Evolutionary conservation across 2,329 filamentous ascomycete species (phyloP), one percentile per base, ranked within the genome.

Genomic region (Rutstroemia sp.): DNA sequence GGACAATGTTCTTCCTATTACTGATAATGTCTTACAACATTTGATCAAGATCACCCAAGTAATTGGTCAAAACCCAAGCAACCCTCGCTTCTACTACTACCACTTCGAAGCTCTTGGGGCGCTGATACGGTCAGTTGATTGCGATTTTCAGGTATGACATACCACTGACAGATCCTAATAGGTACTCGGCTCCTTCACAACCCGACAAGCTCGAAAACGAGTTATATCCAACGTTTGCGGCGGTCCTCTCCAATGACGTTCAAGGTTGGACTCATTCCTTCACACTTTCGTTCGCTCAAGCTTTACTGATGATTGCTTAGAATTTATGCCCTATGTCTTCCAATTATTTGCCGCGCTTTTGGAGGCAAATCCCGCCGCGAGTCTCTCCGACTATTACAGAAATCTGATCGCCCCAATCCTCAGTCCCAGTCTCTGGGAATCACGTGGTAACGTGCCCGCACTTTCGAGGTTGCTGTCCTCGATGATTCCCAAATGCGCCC

Each of bases 1-100:
- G 69, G 92, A 96, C 48, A 88, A 84, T 27, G 83, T 92, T 14
- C 73, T 85, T 2, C 79, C 84, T 1, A 84, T 94, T 49, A 78
- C 87, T 5, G 89, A 96, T 64, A 81, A 80, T 63, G 83, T 95
- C n/a, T 75, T 97, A 53, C 81, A 83, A 52, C 91, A 95, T 70
- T 81, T 99, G 58, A 84, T 95, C 67, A 86, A 81, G 59, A 96
- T 99, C 65, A 96, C 92, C 49, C 87, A 88, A 66, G 86, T 95
- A 63, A 97, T 97, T 72, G 87, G 91, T 68, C 82, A 87, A 64
- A 99, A 99, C 72, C 94, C 94, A 0, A 96, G 92, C 75, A 99
- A 99, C 72, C 94, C 94, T 2, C 83, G 90, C 12, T 99, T 99
- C 75, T 96, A 96, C 74, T 99, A 99, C 76, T 99, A 92, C 72